phyloP scores from a whole-genome alignment of 163 green algal species.

The Scenedesmus sp. region DNA sequence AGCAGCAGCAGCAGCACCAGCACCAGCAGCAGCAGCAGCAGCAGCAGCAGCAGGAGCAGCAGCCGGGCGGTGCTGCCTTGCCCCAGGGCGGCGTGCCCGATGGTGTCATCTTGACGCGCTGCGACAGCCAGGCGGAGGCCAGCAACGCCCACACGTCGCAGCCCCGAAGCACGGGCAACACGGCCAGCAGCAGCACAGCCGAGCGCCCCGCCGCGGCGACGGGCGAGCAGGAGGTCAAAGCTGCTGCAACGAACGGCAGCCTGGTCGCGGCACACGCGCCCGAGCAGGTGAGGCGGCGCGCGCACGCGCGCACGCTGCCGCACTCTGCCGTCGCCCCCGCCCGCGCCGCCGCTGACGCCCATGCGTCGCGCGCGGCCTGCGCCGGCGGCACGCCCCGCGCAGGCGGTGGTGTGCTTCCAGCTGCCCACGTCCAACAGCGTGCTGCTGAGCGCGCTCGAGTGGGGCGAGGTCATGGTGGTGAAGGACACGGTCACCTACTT shows the following conservation, averaged over 20 bases:
- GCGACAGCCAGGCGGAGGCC: background rate
- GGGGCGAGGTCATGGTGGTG: conserved; percentile 44
- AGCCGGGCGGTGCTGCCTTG: background rate
- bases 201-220: no score
- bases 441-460: conserved; percentile 37
- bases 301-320: no score
- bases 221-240: background rate
- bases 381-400: no score
- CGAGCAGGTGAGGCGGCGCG: no score
- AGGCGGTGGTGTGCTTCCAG: conserved; percentile 3
- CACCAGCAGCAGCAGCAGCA: conserved; percentile 16
- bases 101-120: background rate
- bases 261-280: no score
- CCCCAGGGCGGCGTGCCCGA: background rate
- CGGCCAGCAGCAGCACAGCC: conserved; percentile 6
- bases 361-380: no score
- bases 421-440: conserved; percentile 37
- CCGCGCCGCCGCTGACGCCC: no score
- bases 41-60: conserved; percentile 24
- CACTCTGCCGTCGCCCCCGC: no score
- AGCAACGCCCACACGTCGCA: background rate
- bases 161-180: background rate
- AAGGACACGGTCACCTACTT: conserved; percentile 47
- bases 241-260: no score
- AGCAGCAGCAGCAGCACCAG: background rate